A percentile compares a stretch with the other conserved stretches of the same genome.
phyloP scores from a whole-genome alignment of 768 basidiomycete species.

The Termitomyces sp. region DNA sequence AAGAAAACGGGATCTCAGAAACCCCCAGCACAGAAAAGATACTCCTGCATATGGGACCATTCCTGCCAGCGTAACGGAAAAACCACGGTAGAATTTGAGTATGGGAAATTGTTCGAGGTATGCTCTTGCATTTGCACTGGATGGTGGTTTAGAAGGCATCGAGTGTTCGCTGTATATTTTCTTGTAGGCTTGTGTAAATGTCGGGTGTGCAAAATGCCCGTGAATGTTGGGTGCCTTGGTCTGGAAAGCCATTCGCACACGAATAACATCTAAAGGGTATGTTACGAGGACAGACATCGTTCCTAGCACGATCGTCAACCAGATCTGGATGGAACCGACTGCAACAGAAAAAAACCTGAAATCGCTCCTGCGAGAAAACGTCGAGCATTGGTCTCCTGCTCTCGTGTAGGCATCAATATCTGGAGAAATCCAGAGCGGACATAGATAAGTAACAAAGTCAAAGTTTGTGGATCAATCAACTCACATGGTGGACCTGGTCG shows the following conservation, averaged over 20 bases:
- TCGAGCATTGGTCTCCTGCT: slow-evolving; percentile 69
- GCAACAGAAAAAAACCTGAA: slow-evolving; percentile 54
- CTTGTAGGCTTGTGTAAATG: slow-evolving; percentile 48
- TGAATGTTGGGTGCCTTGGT: slow-evolving; percentile 34
- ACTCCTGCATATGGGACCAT: slow-evolving; percentile 97
- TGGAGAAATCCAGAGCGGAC: slow-evolving; percentile 21
- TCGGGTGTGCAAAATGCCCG: slow-evolving; percentile 30
- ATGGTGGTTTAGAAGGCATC: slow-evolving; percentile 17
- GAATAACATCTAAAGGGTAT: slow-evolving; percentile 92
- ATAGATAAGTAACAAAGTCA: neutral
- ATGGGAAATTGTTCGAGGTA: slow-evolving; percentile 62
- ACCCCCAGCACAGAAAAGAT: slow-evolving; percentile 91
- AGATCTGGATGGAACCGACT: neutral
- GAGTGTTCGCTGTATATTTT: slow-evolving; percentile 70
- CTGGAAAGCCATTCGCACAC: slow-evolving; percentile 92
- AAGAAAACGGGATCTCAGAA: slow-evolving; percentile 54
- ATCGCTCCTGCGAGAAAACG: slow-evolving; percentile 86
- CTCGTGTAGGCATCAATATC: slow-evolving; percentile 82
- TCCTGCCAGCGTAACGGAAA: slow-evolving; percentile 84
- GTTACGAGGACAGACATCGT: slow-evolving; percentile 86
- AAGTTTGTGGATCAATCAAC: slow-evolving; percentile 7
- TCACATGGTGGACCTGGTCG: slow-evolving; percentile 77
- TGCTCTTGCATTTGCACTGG: slow-evolving; percentile 16
- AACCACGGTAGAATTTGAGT: slow-evolving; percentile 96
- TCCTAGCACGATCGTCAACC: slow-evolving; percentile 33